These are phyloP conservation scores for Thalia dealbata DNA, from an alignment of 176 grass and related monocot genomes.

Conservation along the genomic window DNA sequence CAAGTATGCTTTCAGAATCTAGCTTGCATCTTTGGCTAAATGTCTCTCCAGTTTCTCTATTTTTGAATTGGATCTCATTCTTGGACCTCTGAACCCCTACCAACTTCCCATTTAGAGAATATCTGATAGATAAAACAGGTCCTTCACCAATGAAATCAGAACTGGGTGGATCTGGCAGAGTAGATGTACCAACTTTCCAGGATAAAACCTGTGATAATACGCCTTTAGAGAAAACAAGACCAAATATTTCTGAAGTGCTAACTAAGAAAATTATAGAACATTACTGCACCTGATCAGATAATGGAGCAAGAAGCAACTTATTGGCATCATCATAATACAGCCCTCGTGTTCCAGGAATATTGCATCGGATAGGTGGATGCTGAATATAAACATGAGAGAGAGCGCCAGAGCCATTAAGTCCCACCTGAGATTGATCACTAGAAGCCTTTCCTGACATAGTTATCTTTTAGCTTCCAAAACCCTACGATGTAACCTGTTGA, in stretches of 20 bases:
- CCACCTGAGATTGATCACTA: conserved; percentile 38
- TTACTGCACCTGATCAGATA: conserved; percentile 66
- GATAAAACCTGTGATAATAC: conserved; percentile 63
- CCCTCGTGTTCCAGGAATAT: conserved; percentile 67
- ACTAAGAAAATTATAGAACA: conserved; percentile 5
- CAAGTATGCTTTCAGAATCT: conserved; percentile 83
- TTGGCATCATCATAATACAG: conserved; percentile 89
- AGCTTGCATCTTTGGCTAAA: conserved; percentile 58
- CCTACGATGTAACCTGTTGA: neutral
- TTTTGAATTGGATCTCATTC: conserved; percentile 68
- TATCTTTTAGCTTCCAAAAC: conserved; percentile 6
- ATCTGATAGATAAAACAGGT: conserved; percentile 70
- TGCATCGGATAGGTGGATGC: conserved; percentile 73
- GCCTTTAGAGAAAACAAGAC: conserved; percentile 7
- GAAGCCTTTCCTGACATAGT: conserved; percentile 21
- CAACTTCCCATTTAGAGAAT: conserved; percentile 67
- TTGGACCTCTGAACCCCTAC: conserved; percentile 80
- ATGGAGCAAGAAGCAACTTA: conserved; percentile 83
- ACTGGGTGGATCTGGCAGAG: conserved; percentile 56
- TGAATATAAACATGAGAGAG: conserved; percentile 87
- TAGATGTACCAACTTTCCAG: conserved; percentile 56
- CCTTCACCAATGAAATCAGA: conserved; percentile 81
- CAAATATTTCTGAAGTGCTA: neutral
- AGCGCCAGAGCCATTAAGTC: conserved; percentile 46
- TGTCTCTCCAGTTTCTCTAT: conserved; percentile 62